Percentiles rank a stretch among this genome's conserved stretches.
Conservation (phyloP, 345 rosid species). For the Eucalyptus regnans region DNA sequence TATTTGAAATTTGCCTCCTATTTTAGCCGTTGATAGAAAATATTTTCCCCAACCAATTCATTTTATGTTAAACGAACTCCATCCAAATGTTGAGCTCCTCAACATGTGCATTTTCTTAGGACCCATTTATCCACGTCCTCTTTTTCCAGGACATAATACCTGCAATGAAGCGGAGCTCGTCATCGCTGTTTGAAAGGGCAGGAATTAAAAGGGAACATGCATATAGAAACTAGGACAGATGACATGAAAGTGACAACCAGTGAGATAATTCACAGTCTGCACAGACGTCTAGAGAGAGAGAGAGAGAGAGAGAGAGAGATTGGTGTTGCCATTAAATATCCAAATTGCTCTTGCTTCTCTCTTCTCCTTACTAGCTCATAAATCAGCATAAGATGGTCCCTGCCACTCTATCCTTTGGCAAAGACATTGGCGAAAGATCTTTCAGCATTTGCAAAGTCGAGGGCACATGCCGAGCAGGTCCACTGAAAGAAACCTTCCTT, state of each 20-base stretch:
- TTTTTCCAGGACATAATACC: background rate
- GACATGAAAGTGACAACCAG: background rate
- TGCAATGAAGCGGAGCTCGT: background rate
- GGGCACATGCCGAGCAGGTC: background rate
- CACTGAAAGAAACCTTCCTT: background rate
- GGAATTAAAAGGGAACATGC: background rate
- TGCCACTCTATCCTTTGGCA: background rate
- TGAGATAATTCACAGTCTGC: background rate
- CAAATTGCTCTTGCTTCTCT: background rate
- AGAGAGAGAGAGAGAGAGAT: background rate
- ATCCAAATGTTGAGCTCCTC: background rate
- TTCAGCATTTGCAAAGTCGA: background rate
- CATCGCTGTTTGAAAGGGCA: background rate
- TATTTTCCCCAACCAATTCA: too few species aligned
- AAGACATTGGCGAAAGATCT: background rate
- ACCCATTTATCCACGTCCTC: background rate
- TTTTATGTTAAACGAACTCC: too few species aligned
- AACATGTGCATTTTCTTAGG: background rate
- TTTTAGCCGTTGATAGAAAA: too few species aligned
- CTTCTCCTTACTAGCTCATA: background rate
- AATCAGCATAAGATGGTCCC: background rate
- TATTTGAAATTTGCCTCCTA: background rate
- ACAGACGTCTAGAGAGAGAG: background rate
- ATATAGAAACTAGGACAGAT: background rate
- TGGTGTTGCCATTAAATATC: background rate